A percentile compares a stretch with the other conserved stretches of the same genome.
These are phyloP conservation scores for Plantago elongata DNA, from an alignment of 257 asterid genomes.

Conservation along the genomic window DNA sequence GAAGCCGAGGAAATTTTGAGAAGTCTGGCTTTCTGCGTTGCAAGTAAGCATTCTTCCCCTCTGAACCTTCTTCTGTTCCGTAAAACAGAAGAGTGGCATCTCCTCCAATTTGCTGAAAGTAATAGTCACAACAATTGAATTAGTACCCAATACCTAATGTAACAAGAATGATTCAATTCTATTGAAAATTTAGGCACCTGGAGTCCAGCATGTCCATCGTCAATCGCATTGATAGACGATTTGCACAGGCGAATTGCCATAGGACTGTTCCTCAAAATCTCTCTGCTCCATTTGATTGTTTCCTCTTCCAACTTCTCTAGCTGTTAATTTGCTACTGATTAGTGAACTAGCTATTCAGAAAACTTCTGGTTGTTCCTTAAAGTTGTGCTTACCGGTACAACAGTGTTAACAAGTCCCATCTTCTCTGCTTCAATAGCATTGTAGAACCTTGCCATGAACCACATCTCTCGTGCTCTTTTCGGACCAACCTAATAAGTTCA, in stretches of 20 bases:
- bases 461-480: conserved; percentile 87
- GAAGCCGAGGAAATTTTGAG: conserved; percentile 74
- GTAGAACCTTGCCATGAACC: conserved; percentile 82
- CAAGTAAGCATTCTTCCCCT: conserved; percentile 76
- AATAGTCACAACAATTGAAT: not conserved
- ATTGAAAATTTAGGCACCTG: conserved; percentile 47
- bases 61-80: conserved; percentile 89
- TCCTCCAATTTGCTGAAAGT: conserved; percentile 69
- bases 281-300: conserved; percentile 87
- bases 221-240: conserved; percentile 88
- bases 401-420: conserved; percentile 91
- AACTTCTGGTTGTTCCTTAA: not conserved
- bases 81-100: conserved; percentile 85
- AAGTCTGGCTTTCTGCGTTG: conserved; percentile 71
- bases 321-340: conserved; percentile 23
- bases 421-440: conserved; percentile 80
- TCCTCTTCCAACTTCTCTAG: conserved; percentile 76
- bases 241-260: conserved; percentile 79
- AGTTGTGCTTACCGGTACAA: conserved; percentile 63
- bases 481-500: conserved; percentile 61
- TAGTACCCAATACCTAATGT: not conserved
- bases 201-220: conserved; percentile 94
- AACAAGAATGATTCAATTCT: not conserved
- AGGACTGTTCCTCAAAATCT: conserved; percentile 87
- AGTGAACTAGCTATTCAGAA: not conserved